Evolutionary conservation across 2,329 filamentous ascomycete genomes (phyloP), one percentile per base, ranked within the genome.

Genomic region (Botrytis elliptica): DNA sequence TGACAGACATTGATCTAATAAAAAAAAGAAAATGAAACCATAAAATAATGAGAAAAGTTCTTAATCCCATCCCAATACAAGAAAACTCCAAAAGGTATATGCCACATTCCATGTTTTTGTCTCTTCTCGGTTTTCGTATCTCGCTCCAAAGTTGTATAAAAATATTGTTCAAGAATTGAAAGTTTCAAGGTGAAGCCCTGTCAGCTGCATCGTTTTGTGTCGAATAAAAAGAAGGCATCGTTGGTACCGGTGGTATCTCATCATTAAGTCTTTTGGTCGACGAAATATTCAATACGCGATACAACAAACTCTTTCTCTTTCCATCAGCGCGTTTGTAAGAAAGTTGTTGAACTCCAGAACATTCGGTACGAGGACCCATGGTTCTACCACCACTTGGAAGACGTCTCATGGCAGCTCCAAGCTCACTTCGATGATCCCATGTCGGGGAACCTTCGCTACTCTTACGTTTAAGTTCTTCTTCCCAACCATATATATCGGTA

Each of bases 401-500:
- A 60, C 78, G 73, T 40, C 76, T 73, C 16, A 75, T 55, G 3
- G 78, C 76, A 25, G 74, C 52, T 60, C 65, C 65, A 7, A 67
- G 65, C 38, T 67, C 65, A 16, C 46, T 67, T 40, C 65, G 65
- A 38, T 68, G 72, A 36, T 79, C 75, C 78, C 78, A 79, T 36
- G 71, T 62, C 4, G 66, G 59, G 16, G 71, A 75, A 20, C 65
- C 57, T 69, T 81, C 79, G 57, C 75, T 78, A 20, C 77, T 71
- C 60, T 80, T 79, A 36, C 81, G 80, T 16, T 84, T 82, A 33
- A 85, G 81, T 75, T 86, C 86, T 16, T 85, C 86, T 74, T 88
- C 86, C 87, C 87, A 89, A 20, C 87, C 87, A 73, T 88, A 88
- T 7, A 84, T 77, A 72, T 88, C 86, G 2, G 82, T 79, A 9